These are phyloP conservation scores for Entonaema liquescens DNA, from an alignment of 495 filamentous ascomycete species.

Conservation along the genomic window DNA sequence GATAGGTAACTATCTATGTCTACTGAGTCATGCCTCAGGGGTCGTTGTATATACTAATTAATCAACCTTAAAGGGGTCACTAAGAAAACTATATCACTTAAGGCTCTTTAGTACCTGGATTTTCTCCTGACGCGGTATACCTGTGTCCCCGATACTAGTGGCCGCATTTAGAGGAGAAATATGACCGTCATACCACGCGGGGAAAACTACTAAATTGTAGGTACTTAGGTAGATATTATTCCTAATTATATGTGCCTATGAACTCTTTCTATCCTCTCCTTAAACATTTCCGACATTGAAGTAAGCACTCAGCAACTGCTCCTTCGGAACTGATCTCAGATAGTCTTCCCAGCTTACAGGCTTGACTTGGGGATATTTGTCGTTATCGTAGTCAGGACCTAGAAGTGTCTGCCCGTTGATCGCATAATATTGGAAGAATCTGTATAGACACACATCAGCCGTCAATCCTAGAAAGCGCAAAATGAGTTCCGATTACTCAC, in stretches of 20 bases:
- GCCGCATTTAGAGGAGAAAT: no score
- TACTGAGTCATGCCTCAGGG: no score
- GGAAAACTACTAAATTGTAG: no score
- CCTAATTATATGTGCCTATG: neutral
- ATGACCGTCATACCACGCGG: no score
- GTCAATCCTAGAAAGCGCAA: neutral
- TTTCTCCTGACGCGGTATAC: no score
- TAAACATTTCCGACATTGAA: neutral
- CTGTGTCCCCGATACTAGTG: no score
- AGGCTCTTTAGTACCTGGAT: no score
- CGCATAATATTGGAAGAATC: constrained; percentile 43
- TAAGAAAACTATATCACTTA: no score
- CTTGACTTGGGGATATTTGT: constrained; percentile 48
- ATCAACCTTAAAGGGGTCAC: no score
- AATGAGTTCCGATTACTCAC: constrained; percentile 23
- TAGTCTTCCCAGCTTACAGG: constrained; percentile 42
- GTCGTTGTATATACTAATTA: no score
- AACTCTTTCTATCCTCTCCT: neutral
- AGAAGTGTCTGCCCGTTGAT: constrained; percentile 37
- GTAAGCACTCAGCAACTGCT: neutral
- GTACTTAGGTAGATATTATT: no score
- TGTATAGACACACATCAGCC: constrained; percentile 8
- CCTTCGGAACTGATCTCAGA: constrained; percentile 11
- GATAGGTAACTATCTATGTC: no score
- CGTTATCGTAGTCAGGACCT: constrained; percentile 41